Percentiles rank a stretch among this genome's conserved stretches.
These are phyloP conservation scores for Coprinopsis sp. DNA, from an alignment of 768 basidiomycete genomes.

Conservation along the genomic window DNA sequence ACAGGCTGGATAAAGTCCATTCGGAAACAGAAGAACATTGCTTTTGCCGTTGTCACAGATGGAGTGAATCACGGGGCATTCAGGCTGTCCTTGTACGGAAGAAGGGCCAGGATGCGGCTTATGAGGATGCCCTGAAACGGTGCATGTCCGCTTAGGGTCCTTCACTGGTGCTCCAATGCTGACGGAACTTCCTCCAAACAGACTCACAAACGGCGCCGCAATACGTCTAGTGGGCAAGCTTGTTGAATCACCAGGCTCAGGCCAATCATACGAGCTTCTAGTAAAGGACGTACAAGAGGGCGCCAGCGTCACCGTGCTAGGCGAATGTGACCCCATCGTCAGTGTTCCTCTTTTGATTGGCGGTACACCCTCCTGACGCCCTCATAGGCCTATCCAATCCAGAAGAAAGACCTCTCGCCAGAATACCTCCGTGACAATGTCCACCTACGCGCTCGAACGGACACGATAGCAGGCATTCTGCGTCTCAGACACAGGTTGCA, in stretches of 20 bases:
- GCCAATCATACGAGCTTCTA: conserved; percentile 45
- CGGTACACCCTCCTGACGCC: not conserved
- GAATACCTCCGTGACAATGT: conserved; percentile 83
- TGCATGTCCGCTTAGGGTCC: conserved; percentile 15
- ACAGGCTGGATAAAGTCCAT: conserved; percentile 87
- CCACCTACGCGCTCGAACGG: conserved; percentile 83
- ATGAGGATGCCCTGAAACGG: conserved; percentile 22
- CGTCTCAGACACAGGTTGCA: conserved; percentile 60
- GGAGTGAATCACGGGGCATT: conserved; percentile 67
- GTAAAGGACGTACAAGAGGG: conserved; percentile 31
- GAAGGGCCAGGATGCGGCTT: conserved; percentile 21
- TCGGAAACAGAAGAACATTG: conserved; percentile 81
- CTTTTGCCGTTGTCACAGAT: conserved; percentile 80
- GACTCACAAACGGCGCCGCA: conserved; percentile 39
- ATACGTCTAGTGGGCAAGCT: conserved; percentile 41
- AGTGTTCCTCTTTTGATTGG: conserved; percentile 7
- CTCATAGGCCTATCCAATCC: conserved; percentile 78
- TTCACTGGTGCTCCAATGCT: conserved; percentile 17
- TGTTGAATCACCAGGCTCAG: conserved; percentile 38
- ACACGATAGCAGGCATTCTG: conserved; percentile 66
- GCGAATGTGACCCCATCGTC: conserved; percentile 45
- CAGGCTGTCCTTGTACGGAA: conserved; percentile 71
- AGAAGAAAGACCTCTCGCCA: conserved; percentile 76
- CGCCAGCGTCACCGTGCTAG: conserved; percentile 37
- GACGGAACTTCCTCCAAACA: conserved; percentile 18